Conservation (phyloP, 768 basidiomycete species). For the Kwoniella sp. region DNA sequence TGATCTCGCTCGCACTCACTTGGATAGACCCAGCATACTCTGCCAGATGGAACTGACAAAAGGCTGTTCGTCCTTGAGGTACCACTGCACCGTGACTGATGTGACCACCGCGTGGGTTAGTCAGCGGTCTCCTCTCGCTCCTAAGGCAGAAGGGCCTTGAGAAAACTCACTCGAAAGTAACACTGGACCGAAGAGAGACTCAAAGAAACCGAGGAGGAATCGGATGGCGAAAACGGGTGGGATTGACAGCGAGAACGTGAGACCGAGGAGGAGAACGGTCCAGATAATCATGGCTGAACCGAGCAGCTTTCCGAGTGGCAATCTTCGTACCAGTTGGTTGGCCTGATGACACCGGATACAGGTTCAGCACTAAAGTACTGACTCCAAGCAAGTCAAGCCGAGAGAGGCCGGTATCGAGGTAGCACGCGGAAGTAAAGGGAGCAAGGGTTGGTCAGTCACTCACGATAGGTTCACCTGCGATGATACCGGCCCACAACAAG, state of each 20-base stretch:
- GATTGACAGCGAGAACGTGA: constrained; percentile 26
- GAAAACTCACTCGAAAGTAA: constrained; percentile 10
- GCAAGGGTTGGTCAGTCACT: constrained; percentile 4
- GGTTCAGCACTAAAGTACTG: neutral
- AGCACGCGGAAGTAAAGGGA: no score
- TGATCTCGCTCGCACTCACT: neutral
- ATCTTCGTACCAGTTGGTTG: constrained; percentile 37
- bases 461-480: constrained; percentile 41
- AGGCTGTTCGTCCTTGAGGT: constrained; percentile 30
- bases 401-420: no score
- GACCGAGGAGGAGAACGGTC: constrained; percentile 31
- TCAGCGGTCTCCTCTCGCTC: neutral
- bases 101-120: neutral
- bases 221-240: constrained; percentile 36
- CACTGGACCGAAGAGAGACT: constrained; percentile 34
- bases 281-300: constrained; percentile 34
- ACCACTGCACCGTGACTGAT: constrained; percentile 43
- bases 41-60: constrained; percentile 35
- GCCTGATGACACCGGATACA: neutral
- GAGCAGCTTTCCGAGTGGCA: constrained; percentile 37
- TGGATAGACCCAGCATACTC: constrained; percentile 26
- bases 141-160: neutral
- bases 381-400: neutral
- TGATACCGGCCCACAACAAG: constrained; percentile 41
- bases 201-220: constrained; percentile 37